Evolutionary conservation across 495 filamentous ascomycete species (phyloP), one percentile per base, ranked within the genome.

Genomic region (Aspergillus indologenus): DNA sequence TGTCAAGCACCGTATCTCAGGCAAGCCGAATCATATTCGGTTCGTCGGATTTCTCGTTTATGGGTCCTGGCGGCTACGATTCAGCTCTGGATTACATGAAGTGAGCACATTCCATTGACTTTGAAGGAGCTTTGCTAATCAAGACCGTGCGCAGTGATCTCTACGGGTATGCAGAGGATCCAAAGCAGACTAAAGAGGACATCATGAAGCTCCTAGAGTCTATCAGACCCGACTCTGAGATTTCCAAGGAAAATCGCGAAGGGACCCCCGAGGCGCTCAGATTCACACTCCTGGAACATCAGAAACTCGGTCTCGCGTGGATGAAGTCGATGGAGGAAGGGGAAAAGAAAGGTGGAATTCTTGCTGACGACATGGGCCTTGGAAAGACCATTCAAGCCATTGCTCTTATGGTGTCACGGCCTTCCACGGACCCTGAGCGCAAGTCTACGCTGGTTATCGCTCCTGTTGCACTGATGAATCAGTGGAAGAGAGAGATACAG

Each of bases 311-410:
- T 17, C 68, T 96, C 44, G 79, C 84, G 0, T 96, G 92, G 92
- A 82, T 96, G 78, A 88, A 86, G 64, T 79, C 83, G 7, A 91
- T 89, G 81, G 92, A 96, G 70, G 83, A 88, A 49, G 84, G 87
- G 15, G 79, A 75, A 3, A 89, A 88, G 58, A 90, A 88, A 63
- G 92, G 92, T 42, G 91, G 91, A 12, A 91, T 96, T 61, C 80
- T 94, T 48, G 91, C 90, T 4, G 90, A 96, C 67, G 91, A 92
- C 52, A 98, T 98, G 94, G 94, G 94, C 12, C 79, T 98, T 11
- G 94, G 94, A 20, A 98, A 98, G 75, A 98, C 94, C 1, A 88
- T 98, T 49, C 89, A 92, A 61, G 85, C 91, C 17, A 78, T 98
- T 21, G 86, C 94, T 2, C 80, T 98, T 31, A 89, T 98, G 60